Evolutionary conservation across 1,139 yeast species (phyloP), one percentile per base, ranked within the genome.

Genomic region (Neolecta irregularis): DNA sequence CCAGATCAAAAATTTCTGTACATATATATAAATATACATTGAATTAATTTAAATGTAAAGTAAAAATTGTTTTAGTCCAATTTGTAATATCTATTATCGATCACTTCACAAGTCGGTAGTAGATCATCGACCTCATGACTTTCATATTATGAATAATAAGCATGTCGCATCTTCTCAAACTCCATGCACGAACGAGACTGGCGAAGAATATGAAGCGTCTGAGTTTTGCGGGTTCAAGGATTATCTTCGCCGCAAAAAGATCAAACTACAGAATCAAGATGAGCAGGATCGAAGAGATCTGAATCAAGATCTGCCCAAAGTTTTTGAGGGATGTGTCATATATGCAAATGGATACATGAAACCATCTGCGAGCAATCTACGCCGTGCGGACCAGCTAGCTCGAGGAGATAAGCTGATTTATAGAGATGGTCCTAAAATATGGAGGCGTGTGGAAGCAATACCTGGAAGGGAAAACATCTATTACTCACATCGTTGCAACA

Each of bases 271-370:
- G 48, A 59, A 64, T 36, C 72, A 74, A 40, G 93, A 47, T 47
- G 49, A 9, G 50, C 52, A 40, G 51, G 49, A 9, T 42, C 50
- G 36, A 38, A 42, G 35, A 21, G 44, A 36, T 26, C 41, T 47
- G 6, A 44, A 48, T 12, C 46, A 39, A 2, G 24, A 28, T n/a
- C 24, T 42, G 41, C 51, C 60, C 0, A 62, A 60, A 1, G 57
- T 0, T 39, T 83, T 88, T 50, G 48, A 56, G 35, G 72, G 66
- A 2, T 78, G 88, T 51, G 56, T 61, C 1, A 64, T 85, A 3
- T 73, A 75, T 51, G 81, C 88, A 16, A 85, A 83, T 49, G 98
- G 98, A 0, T 72, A 76, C 48, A 88, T 96, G 0, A 57, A 57
- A 3, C 95, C 96, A 0, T 72, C n/a, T n/a, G n/a, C n/a, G n/a